A percentile compares a stretch with the other conserved stretches of the same genome.
phyloP scores from a whole-genome alignment of 1,284 basidiomycete genomes.

The Boletus semigastroideus region DNA sequence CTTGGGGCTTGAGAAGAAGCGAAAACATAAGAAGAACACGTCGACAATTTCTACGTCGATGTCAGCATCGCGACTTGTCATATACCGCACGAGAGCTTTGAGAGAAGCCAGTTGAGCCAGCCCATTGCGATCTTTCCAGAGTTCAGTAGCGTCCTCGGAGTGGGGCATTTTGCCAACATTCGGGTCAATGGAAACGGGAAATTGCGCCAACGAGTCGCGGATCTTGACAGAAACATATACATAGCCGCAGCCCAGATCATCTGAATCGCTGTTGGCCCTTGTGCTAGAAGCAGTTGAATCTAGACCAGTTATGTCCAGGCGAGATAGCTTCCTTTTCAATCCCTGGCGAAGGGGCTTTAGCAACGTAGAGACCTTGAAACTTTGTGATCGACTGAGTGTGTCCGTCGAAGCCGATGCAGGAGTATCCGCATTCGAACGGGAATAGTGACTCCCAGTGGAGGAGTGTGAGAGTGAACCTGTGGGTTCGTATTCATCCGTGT shows the following conservation, averaged over 20 bases:
- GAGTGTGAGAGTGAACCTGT: conserved; percentile 2
- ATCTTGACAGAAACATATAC: conserved; percentile 27
- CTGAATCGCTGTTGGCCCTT: conserved; percentile 15
- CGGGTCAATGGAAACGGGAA: conserved; percentile 26
- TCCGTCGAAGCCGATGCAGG: conserved; percentile 2
- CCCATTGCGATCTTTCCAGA: conserved; percentile 30
- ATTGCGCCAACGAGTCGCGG: conserved; percentile 30
- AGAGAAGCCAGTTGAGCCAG: conserved; percentile 38
- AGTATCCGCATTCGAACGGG: neutral
- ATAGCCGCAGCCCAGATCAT: conserved; percentile 17
- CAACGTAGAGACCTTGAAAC: conserved; percentile 15
- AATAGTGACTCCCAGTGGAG: conserved; percentile 5
- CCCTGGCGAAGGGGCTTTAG: conserved; percentile 17
- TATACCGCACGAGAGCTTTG: conserved; percentile 45
- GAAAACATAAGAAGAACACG: conserved; percentile 76
- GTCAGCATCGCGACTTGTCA: conserved; percentile 43
- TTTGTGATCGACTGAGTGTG: conserved; percentile 1
- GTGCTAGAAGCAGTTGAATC: conserved; percentile 23
- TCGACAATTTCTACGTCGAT: conserved; percentile 40
- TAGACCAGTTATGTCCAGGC: conserved; percentile 1
- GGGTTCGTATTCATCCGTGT: conserved; percentile 3
- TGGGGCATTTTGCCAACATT: conserved; percentile 21
- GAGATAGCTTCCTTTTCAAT: conserved; percentile 10
- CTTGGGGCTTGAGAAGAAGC: conserved; percentile 64
- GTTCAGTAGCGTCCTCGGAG: conserved; percentile 28